These are phyloP conservation scores for Ceratobasidium sp. DNA, from an alignment of 1,284 basidiomycete genomes.

Conservation along the genomic window DNA sequence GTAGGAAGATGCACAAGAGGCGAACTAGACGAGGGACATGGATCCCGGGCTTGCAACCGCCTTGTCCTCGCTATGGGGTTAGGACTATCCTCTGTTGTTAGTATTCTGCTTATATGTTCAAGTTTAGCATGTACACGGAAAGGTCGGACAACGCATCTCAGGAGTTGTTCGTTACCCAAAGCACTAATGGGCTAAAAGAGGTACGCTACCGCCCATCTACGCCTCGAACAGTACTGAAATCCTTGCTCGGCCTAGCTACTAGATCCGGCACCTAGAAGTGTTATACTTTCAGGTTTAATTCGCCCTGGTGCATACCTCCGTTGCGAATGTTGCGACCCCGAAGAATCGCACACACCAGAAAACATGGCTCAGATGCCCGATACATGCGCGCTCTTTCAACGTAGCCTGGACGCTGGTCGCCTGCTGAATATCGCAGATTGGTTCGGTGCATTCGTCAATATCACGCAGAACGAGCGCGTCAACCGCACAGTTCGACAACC, in stretches of 20 bases:
- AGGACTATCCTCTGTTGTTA: neutral
- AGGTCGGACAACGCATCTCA: neutral
- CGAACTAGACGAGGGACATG: too few relatives aligned
- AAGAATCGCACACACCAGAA: slow-evolving; percentile 21
- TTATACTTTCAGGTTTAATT: slow-evolving; percentile 30
- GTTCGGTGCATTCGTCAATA: slow-evolving; percentile 77
- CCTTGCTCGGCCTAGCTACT: slow-evolving; percentile 3
- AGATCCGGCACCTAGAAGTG: slow-evolving; percentile 38
- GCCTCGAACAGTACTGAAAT: neutral
- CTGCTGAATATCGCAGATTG: slow-evolving; percentile 86
- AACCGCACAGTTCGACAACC: slow-evolving; percentile 58
- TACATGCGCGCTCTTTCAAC: slow-evolving; percentile 76
- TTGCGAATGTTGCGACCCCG: slow-evolving; percentile 42
- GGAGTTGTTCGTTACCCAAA: slow-evolving; percentile 29
- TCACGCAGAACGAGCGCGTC: slow-evolving; percentile 63
- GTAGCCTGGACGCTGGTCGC: slow-evolving; percentile 79
- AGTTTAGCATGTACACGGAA: neutral
- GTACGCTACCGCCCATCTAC: neutral
- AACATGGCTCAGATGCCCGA: slow-evolving; percentile 62
- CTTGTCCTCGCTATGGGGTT: neutral
- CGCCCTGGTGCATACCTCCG: slow-evolving; percentile 33
- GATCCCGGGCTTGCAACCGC: neutral
- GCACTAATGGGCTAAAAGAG: slow-evolving; percentile 28
- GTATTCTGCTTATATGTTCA: neutral
- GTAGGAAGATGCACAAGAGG: neutral